Conservation (phyloP, 2,329 filamentous ascomycete genomes). For the Aspergillus novofumigatus region DNA sequence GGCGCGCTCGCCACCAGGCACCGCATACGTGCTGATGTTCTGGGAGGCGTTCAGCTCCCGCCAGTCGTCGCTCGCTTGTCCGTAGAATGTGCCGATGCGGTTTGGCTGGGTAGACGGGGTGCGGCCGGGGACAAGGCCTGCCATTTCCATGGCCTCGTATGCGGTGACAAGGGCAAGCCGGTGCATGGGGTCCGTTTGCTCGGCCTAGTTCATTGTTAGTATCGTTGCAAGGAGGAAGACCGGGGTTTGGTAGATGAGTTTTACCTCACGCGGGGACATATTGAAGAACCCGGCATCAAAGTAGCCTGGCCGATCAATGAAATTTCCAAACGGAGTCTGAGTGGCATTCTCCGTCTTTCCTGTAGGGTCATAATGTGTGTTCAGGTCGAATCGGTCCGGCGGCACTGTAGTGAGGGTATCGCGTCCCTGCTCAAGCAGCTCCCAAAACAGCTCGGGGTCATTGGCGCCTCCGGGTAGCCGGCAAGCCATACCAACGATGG, state of each 20-base stretch:
- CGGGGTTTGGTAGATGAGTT: neutral
- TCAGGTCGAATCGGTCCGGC: conserved; percentile 30
- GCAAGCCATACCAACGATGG: conserved; percentile 24
- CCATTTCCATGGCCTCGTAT: conserved; percentile 76
- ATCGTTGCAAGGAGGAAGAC: neutral
- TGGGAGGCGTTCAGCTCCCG: conserved; percentile 66
- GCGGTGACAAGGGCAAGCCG: conserved; percentile 70
- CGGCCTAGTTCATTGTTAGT: conserved; percentile 48
- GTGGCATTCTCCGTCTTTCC: conserved; percentile 32
- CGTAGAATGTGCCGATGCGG: conserved; percentile 67
- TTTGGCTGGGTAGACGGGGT: conserved; percentile 59
- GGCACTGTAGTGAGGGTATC: conserved; percentile 30
- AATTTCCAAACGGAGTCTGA: conserved; percentile 32
- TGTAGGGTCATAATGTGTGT: conserved; percentile 30
- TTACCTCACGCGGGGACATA: conserved; percentile 58
- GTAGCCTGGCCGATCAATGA: conserved; percentile 32
- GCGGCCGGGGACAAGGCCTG: conserved; percentile 66
- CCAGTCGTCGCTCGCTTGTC: conserved; percentile 62
- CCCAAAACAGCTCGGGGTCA: conserved; percentile 30
- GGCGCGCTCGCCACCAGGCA: conserved; percentile 57
- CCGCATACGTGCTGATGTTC: conserved; percentile 65
- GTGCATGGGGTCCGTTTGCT: conserved; percentile 76
- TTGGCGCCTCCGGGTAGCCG: conserved; percentile 19
- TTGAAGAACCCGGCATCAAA: conserved; percentile 42
- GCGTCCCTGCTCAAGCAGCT: conserved; percentile 29